Evolutionary conservation across 257 asterid genomes (phyloP).

Genomic region (Nicotiana tomentosiformis): DNA sequence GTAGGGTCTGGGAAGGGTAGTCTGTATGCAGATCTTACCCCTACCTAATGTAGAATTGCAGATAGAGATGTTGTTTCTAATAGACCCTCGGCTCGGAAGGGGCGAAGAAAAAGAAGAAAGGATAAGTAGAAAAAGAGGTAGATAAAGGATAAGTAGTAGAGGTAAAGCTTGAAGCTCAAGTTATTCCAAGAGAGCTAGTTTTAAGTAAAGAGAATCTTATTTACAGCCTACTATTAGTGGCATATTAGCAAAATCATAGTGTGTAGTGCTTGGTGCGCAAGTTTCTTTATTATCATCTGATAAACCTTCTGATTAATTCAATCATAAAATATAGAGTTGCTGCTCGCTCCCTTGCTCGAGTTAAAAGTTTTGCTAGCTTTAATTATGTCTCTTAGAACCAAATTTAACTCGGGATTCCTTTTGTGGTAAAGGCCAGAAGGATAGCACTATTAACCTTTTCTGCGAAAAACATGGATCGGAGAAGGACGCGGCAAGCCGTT

Average conservation of each 20-base stretch:
- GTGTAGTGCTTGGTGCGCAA: background rate
- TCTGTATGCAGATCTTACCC: too few species aligned
- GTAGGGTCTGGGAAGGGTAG: too few species aligned
- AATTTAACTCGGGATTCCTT: background rate
- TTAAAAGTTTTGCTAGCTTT: background rate
- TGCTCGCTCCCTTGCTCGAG: background rate
- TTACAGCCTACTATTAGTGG: background rate
- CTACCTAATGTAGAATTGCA: too few species aligned
- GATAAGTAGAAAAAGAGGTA: too few species aligned
- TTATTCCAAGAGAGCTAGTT: too few species aligned
- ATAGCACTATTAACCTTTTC: background rate
- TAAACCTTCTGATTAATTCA: background rate
- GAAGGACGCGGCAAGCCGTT: background rate
- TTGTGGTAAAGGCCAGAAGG: background rate
- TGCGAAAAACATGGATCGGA: background rate
- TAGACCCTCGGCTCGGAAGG: too few species aligned
- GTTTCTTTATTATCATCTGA: background rate
- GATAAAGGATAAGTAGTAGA: too few species aligned
- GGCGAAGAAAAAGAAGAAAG: too few species aligned
- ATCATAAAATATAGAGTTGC: too few species aligned
- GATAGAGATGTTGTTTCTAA: too few species aligned
- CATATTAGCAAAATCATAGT: background rate
- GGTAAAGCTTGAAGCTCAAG: too few species aligned
- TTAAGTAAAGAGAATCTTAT: background rate
- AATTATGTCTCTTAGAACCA: background rate